Evolutionary conservation across 305 asterid genomes (phyloP).

Genomic region (Salvia sclarea): DNA sequence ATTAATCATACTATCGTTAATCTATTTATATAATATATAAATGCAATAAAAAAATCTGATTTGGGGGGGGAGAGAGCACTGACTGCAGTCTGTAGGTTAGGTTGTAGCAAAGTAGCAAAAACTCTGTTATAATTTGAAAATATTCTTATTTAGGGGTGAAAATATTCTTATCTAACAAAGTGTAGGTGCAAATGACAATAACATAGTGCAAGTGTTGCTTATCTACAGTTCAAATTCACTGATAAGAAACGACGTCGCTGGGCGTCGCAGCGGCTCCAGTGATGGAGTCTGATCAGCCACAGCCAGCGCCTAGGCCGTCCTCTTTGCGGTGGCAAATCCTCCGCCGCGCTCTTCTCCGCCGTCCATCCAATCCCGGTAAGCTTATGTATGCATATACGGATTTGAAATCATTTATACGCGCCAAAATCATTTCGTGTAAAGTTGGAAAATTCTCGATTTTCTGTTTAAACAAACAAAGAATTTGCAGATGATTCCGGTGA

Average conservation of each 20-base stretch:
- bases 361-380: conserved; percentile 46
- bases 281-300: conserved; percentile 37
- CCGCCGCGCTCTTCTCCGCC: conserved; percentile 67
- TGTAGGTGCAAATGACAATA: conserved; percentile 3
- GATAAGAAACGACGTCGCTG: conserved; percentile 18
- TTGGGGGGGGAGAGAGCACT: too few species aligned
- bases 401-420: conserved; percentile 2
- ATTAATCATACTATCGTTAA: too few species aligned
- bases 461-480: conserved; percentile 20
- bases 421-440: not conserved
- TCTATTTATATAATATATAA: too few species aligned
- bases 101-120: too few species aligned
- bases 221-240: conserved; percentile 10
- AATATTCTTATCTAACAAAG: not conserved
- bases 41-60: too few species aligned
- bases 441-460: conserved; percentile 29
- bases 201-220: not conserved
- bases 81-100: too few species aligned
- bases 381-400: not conserved
- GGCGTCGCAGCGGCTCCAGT: not conserved
- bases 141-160: too few species aligned
- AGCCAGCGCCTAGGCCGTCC: conserved; percentile 43
- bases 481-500: conserved; percentile 51
- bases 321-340: conserved; percentile 79
- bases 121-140: too few species aligned